phyloP scores from a whole-genome alignment of 495 filamentous ascomycete species.

The Chaetomium fimeti region DNA sequence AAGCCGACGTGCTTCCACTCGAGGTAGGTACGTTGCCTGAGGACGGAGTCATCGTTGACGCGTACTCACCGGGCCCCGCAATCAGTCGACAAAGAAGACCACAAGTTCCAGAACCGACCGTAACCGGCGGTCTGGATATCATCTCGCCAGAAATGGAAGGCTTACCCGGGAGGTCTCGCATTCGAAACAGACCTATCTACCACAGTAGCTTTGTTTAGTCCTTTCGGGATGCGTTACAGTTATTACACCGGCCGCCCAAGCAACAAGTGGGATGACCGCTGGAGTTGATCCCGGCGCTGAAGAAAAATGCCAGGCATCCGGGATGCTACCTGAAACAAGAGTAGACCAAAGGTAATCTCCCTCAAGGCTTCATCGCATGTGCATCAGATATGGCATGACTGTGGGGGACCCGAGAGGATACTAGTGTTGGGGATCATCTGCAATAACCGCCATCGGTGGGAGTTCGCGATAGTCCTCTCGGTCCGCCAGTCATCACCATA shows the following conservation, averaged over 20 bases:
- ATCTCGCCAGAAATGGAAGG: not conserved
- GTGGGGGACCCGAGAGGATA: not conserved
- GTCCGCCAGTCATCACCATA: too few species aligned
- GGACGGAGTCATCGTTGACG: not conserved
- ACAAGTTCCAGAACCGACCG: not conserved
- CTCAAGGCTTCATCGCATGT: not conserved
- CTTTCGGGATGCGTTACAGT: not conserved
- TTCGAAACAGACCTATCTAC: not conserved
- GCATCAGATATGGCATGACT: not conserved
- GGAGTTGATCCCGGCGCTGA: not conserved
- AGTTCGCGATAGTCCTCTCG: not conserved
- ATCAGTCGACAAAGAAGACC: not conserved
- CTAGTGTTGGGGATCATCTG: not conserved
- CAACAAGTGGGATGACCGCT: not conserved
- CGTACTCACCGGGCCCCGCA: not conserved
- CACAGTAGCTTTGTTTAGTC: not conserved
- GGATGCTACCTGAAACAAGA: not conserved
- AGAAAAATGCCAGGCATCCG: not conserved
- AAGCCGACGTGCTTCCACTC: too few species aligned
- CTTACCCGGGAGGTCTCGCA: not conserved
- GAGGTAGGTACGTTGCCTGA: not conserved
- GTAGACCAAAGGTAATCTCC: not conserved
- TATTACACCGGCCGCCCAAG: not conserved
- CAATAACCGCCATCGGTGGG: not conserved
- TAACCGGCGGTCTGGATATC: not conserved